Percentiles rank a stretch among this genome's conserved stretches.
Evolutionary conservation across 2,329 filamentous ascomycete genomes (phyloP).

Genomic region (Aspergillus sp.): DNA sequence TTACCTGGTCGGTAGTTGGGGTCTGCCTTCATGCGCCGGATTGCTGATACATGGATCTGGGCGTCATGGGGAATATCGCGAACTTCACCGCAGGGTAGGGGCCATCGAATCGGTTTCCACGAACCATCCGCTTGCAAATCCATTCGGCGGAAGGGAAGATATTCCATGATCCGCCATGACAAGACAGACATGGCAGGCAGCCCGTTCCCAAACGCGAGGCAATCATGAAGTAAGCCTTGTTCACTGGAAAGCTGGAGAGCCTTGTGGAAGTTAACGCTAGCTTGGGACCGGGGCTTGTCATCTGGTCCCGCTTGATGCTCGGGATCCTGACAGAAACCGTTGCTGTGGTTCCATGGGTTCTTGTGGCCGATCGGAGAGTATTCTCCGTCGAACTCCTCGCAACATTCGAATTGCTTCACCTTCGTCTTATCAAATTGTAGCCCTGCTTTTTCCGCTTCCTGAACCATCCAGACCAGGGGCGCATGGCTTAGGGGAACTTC

Average conservation of each 20-base stretch:
- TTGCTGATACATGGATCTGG: conserved; percentile 70
- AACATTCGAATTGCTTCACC: conserved; percentile 65
- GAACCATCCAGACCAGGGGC: conserved; percentile 69
- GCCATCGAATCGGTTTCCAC: conserved; percentile 80
- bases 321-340: conserved; percentile 14
- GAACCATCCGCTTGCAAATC: conserved; percentile 69
- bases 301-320: conserved; percentile 9
- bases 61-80: conserved; percentile 72
- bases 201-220: conserved; percentile 63
- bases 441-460: conserved; percentile 63
- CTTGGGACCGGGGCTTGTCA: conserved; percentile 24
- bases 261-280: conserved; percentile 51
- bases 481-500: conserved; percentile 65
- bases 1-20: conserved; percentile 72
- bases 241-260: conserved; percentile 59
- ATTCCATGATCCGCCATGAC: conserved; percentile 78
- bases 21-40: conserved; percentile 67
- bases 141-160: conserved; percentile 77
- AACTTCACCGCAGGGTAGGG: conserved; percentile 72
- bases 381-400: conserved; percentile 42
- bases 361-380: conserved; percentile 34
- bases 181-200: conserved; percentile 56
- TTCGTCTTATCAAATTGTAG: conserved; percentile 69
- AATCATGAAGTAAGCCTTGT: conserved; percentile 65
- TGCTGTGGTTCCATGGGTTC: conserved; percentile 15